phyloP scores from a whole-genome alignment of 2,329 filamentous ascomycete genomes.

The Beauveria sp. region DNA sequence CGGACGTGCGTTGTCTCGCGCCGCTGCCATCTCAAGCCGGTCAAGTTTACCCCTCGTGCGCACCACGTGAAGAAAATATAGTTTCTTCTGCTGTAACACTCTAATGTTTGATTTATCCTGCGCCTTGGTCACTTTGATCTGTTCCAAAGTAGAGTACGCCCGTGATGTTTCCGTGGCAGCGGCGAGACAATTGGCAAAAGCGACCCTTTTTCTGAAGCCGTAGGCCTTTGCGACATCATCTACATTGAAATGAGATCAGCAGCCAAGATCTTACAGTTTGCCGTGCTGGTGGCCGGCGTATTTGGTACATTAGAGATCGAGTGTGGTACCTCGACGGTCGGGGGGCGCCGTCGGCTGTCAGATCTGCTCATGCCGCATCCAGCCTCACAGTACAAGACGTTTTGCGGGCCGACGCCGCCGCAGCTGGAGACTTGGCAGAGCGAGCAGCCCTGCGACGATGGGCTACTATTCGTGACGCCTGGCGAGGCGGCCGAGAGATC shows the following conservation, averaged over 20 bases:
- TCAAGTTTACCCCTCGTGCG: background rate
- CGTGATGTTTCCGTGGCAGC: background rate
- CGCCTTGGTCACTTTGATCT: background rate
- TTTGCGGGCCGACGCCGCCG: slow-evolving; percentile 18
- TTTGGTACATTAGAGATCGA: background rate
- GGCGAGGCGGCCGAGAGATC: slow-evolving; percentile 17
- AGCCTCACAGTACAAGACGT: background rate
- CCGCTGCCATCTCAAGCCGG: background rate
- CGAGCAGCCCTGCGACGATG: slow-evolving; percentile 27
- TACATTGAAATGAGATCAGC: background rate
- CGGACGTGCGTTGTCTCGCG: background rate
- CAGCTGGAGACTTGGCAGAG: slow-evolving; percentile 23
- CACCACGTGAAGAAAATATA: background rate
- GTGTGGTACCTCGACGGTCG: background rate
- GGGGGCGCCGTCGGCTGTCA: background rate
- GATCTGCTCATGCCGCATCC: background rate
- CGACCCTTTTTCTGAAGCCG: background rate
- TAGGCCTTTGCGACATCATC: background rate
- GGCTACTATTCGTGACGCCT: slow-evolving; percentile 31
- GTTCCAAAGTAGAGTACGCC: background rate
- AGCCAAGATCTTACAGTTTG: background rate
- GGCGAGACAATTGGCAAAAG: background rate
- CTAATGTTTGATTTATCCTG: background rate
- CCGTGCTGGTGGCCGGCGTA: background rate
- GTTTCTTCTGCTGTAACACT: background rate